Conservation (phyloP, 805 yeast species). For the Hanseniaspora mollemarum region DNA sequence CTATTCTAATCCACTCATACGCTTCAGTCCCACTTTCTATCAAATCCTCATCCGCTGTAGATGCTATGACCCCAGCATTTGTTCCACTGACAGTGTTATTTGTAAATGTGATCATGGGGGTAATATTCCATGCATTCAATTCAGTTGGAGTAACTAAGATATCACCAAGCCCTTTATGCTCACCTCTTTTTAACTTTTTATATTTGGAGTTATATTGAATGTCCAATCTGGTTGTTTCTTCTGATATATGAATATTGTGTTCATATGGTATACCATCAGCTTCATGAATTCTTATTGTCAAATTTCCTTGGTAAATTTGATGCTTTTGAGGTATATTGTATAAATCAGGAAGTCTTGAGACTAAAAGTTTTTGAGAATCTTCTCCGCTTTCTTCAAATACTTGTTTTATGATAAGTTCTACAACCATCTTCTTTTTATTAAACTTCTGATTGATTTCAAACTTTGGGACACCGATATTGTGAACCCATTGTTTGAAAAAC, state of each 20-base stretch:
- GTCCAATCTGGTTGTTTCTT: conserved; percentile 72
- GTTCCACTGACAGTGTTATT: conserved; percentile 15
- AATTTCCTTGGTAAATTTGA: conserved; percentile 71
- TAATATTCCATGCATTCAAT: conserved; percentile 20
- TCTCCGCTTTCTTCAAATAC: conserved; percentile 44
- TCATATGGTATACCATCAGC: conserved; percentile 98
- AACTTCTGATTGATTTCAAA: conserved; percentile 83
- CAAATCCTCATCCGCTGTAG: conserved; percentile 23
- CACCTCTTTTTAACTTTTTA: conserved; percentile 54
- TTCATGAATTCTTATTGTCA: conserved; percentile 93
- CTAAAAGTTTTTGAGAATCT: neutral
- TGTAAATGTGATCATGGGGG: conserved; percentile 1
- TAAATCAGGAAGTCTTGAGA: conserved; percentile 22
- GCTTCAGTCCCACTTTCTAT: conserved; percentile 45
- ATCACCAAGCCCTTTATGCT: conserved; percentile 27
- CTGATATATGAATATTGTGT: conserved; percentile 86
- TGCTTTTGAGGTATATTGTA: conserved; percentile 30
- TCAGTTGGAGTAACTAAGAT: conserved; percentile 25
- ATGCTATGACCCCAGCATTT: conserved; percentile 19
- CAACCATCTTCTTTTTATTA: conserved; percentile 83
- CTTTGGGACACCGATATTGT: conserved; percentile 76
- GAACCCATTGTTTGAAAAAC: conserved; percentile 90
- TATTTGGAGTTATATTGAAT: conserved; percentile 92
- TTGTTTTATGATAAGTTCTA: conserved; percentile 90
- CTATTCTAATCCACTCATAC: conserved; percentile 96